Base-by-base conservation (phyloP, 148 eudicot species). In the Simmondsia chinensis region DNA sequence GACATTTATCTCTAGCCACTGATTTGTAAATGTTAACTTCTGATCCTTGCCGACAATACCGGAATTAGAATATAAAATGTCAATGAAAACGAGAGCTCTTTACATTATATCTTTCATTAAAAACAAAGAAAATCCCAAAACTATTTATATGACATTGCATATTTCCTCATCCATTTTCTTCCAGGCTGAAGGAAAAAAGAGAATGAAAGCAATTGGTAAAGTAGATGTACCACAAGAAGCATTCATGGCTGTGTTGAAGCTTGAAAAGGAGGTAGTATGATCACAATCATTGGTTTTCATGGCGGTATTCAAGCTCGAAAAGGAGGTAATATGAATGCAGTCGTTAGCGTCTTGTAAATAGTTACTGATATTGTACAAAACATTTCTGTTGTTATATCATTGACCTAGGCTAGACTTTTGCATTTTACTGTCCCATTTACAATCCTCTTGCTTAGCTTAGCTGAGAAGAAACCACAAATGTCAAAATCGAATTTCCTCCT, bases 151-250 rank as follows among this genome's bases (percentile, higher is more conserved):
- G 3, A 24, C 10, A 15, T 39, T 26, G 43, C 19, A 27, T 10
- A 21, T 22, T 12, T 20, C 22, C 8, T 41, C 7, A 0, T 43
- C 12, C 5, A 57, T 16, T 6, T 40, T 19, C 21, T 49, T 21
- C 44, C 87, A 89, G 97, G 97, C 97, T 32, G 97, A 79, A 56
- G 97, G 97, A 34, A 89, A 89, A 74, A 89, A 89, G 66, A 70
- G 97, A 73, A 89, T 89, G 97, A 89, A 89, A 72, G 58, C 97
- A 8, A 74, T 89, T 28, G 97, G 97, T 23, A 76, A 69, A 59
- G 93, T 89, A 41, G 95, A 84, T 52, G 95, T 89, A 43, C 97
- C 97, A 20, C 97, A 89, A 69, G 97, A 89, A 74, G 97, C 97
- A 52, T 89, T 89, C 60, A 89, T 89, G 97, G 97, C 97, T 16